A percentile compares a stretch with the other conserved stretches of the same genome.
phyloP scores from a whole-genome alignment of 2,329 filamentous ascomycete species.

The Leptographium radiaticola region DNA sequence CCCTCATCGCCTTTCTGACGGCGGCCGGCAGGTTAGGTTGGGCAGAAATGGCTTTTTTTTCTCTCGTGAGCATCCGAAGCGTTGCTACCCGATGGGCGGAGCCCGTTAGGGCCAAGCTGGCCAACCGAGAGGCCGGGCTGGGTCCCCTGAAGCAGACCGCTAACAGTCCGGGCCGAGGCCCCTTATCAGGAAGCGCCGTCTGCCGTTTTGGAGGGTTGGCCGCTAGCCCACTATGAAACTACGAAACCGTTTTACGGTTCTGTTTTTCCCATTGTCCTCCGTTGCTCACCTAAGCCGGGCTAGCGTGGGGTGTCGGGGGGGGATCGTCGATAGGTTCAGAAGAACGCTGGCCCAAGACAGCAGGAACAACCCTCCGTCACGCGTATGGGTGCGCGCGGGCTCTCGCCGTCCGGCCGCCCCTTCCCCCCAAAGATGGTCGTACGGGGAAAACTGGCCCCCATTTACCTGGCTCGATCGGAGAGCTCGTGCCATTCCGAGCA shows the following conservation, averaged over 20 bases:
- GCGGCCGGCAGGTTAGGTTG: neutral
- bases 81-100: conserved; percentile 2
- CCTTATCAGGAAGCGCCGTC: neutral
- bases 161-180: neutral
- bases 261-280: neutral
- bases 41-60: neutral
- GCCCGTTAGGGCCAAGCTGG: neutral
- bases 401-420: neutral
- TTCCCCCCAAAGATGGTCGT: neutral
- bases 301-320: neutral
- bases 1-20: too few relatives aligned
- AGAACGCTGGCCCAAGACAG: neutral
- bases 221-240: neutral
- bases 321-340: neutral
- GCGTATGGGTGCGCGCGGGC: neutral
- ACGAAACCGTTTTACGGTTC: too few relatives aligned
- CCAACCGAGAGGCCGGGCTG: neutral
- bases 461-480: neutral
- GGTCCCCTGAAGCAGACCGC: neutral
- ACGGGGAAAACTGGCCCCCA: too few relatives aligned
- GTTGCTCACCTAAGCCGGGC: neutral
- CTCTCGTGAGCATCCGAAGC: neutral
- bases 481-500: neutral
- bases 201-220: neutral
- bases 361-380: neutral